Conservation (phyloP, 176 grass and related monocot species). For the Oryza rufipogon region DNA sequence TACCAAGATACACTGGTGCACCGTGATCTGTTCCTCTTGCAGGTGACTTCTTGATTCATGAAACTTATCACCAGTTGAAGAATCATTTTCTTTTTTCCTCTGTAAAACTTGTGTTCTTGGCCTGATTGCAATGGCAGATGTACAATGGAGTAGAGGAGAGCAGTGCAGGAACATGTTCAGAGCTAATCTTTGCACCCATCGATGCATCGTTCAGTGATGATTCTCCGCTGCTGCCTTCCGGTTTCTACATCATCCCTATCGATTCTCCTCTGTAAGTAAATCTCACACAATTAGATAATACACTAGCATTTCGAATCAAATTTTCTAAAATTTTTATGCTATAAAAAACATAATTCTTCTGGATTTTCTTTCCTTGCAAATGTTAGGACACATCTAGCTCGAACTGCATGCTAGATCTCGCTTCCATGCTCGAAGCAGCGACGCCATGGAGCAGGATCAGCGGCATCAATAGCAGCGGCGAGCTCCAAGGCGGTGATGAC, state of each 20-base stretch:
- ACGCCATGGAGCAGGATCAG: conserved; percentile 44
- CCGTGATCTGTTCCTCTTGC: conserved; percentile 80
- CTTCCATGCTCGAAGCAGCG: conserved; percentile 63
- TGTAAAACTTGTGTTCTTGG: conserved; percentile 15
- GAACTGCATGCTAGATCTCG: conserved; percentile 82
- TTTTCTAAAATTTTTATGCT: too few species aligned
- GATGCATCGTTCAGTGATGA: conserved; percentile 95
- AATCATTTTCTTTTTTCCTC: background rate
- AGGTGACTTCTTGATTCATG: conserved; percentile 51
- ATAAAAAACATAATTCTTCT: too few species aligned
- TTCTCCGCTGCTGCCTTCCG: conserved; percentile 80
- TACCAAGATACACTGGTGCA: conserved; percentile 54
- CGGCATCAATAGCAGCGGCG: background rate
- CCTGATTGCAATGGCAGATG: conserved; percentile 55
- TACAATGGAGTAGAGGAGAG: conserved; percentile 87
- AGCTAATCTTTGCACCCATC: conserved; percentile 92
- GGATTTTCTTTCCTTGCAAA: background rate
- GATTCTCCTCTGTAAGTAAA: conserved; percentile 68
- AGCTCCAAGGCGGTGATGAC: conserved; percentile 78
- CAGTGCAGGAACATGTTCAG: conserved; percentile 66
- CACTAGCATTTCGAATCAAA: background rate
- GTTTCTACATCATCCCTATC: conserved; percentile 88
- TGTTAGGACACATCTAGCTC: conserved; percentile 47
- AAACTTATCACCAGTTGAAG: background rate
- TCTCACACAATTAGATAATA: background rate